phyloP scores from a whole-genome alignment of 495 filamentous ascomycete species.

The Articulospora tetracladia region DNA sequence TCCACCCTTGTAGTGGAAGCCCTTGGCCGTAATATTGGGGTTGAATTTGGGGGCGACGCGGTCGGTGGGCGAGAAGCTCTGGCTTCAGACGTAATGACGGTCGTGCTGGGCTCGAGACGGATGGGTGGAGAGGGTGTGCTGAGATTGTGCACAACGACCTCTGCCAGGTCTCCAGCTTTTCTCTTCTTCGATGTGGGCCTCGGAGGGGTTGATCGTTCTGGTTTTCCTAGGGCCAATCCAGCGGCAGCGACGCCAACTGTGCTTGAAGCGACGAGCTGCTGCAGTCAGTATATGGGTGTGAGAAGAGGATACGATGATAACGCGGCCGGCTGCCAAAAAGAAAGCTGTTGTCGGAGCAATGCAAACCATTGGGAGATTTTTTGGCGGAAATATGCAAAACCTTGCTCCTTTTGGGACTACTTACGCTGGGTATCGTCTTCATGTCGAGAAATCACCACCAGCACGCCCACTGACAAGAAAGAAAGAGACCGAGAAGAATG shows the following conservation, averaged over 20 bases:
- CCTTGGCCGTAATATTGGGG: constrained; percentile 24
- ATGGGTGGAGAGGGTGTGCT: constrained; percentile 29
- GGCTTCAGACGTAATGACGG: constrained; percentile 28
- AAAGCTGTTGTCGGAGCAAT: background rate
- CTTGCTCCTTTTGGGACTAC: constrained; percentile 29
- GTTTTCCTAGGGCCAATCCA: constrained; percentile 49
- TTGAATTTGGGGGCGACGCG: constrained; percentile 23
- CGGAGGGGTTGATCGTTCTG: constrained; percentile 32
- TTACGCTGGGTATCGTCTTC: constrained; percentile 64
- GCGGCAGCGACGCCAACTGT: constrained; percentile 56
- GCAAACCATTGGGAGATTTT: background rate
- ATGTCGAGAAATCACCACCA: constrained; percentile 41
- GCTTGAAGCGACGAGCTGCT: constrained; percentile 53
- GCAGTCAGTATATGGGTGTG: constrained; percentile 7
- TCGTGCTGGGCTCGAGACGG: constrained; percentile 33
- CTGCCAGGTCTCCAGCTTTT: constrained; percentile 36
- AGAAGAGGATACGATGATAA: background rate
- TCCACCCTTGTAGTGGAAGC: constrained; percentile 29
- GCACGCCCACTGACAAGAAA: constrained; percentile 21
- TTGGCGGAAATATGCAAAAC: constrained; percentile 2
- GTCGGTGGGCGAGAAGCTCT: constrained; percentile 24
- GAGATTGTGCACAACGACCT: constrained; percentile 32
- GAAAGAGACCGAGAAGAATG: constrained; percentile 26
- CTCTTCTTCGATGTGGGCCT: constrained; percentile 38
- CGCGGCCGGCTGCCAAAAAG: background rate